Conservation (phyloP, 768 basidiomycete genomes). For the Gautieria morchelliformis region DNA sequence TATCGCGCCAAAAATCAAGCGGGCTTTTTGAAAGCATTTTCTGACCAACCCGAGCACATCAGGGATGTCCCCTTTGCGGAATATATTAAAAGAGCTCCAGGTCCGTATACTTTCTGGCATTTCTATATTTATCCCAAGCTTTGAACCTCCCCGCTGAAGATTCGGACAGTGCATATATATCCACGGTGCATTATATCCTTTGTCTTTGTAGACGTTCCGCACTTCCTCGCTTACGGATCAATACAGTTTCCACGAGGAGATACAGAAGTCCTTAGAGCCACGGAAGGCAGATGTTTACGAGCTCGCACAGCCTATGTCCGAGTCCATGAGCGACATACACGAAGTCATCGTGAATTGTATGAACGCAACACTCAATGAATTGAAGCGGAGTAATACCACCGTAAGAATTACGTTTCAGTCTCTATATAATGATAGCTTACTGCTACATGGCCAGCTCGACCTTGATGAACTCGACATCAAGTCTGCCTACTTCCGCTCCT, state of each 20-base stretch:
- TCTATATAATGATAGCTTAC: neutral
- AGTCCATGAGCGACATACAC: constrained; percentile 88
- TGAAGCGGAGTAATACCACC: constrained; percentile 78
- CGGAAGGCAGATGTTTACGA: constrained; percentile 89
- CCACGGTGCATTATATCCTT: constrained; percentile 54
- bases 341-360: constrained; percentile 90
- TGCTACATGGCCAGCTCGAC: constrained; percentile 54
- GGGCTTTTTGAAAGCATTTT: constrained; percentile 95
- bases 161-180: constrained; percentile 84
- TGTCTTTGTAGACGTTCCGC: neutral
- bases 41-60: constrained; percentile 89
- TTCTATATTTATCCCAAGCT: neutral
- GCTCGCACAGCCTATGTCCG: constrained; percentile 76
- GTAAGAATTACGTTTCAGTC: constrained; percentile 22
- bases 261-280: constrained; percentile 73
- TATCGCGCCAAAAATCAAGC: constrained; percentile 61
- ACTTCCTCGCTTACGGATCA: neutral
- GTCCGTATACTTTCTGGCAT: neutral
- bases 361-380: constrained; percentile 77
- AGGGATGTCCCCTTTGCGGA: constrained; percentile 84
- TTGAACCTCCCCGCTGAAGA: constrained; percentile 7
- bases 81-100: constrained; percentile 88
- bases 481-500: constrained; percentile 89
- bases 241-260: constrained; percentile 77
- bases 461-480: constrained; percentile 89